These are phyloP conservation scores for Microstroma glucosiphilum DNA, from an alignment of 1,284 basidiomycete species.

Conservation along the genomic window DNA sequence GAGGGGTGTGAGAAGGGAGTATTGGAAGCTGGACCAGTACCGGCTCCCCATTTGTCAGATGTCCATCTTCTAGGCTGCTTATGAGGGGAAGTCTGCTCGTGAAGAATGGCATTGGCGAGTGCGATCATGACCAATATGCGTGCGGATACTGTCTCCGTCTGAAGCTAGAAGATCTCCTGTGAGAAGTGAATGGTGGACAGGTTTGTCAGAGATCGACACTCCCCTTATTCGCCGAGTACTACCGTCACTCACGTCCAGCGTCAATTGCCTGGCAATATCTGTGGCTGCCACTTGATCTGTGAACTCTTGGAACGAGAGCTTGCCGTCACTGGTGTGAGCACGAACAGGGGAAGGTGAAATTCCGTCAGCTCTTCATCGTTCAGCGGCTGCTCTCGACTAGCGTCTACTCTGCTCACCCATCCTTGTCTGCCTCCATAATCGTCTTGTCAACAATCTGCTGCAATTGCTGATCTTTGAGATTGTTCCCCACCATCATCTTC, in stretches of 20 bases:
- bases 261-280: slow-evolving; percentile 98
- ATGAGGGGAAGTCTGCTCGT: too few species aligned
- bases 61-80: neutral
- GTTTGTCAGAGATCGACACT: too few species aligned
- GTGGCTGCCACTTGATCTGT: slow-evolving; percentile 94
- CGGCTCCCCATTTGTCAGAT: slow-evolving; percentile 11
- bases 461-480: slow-evolving; percentile 96
- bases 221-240: too few species aligned
- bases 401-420: slow-evolving; percentile 57
- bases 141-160: too few species aligned
- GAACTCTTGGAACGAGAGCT: slow-evolving; percentile 94
- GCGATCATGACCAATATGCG: too few species aligned
- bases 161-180: too few species aligned
- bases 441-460: slow-evolving; percentile 99
- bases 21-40: slow-evolving; percentile 38
- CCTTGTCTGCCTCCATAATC: slow-evolving; percentile 98
- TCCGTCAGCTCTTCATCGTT: neutral
- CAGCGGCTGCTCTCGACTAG: neutral
- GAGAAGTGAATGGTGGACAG: too few species aligned
- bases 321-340: slow-evolving; percentile 82
- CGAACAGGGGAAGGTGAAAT: neutral
- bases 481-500: slow-evolving; percentile 99
- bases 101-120: too few species aligned
- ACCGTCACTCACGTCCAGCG: slow-evolving; percentile 69
- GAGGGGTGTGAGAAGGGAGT: slow-evolving; percentile 39